phyloP scores from a whole-genome alignment of 2,329 filamentous ascomycete genomes.

The Ambrosiella xylebori region DNA sequence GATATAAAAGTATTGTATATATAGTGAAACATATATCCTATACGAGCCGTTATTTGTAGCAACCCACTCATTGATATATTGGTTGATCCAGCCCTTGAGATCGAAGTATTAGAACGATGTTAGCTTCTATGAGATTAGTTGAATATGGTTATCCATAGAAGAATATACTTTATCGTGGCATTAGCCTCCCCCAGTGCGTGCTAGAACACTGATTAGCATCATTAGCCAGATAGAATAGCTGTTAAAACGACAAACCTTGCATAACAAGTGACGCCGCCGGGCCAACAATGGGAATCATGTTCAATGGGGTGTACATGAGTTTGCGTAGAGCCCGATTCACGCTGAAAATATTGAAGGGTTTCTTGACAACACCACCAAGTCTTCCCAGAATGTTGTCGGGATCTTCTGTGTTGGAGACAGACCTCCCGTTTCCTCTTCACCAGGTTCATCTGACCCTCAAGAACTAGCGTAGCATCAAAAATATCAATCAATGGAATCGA shows the following conservation, averaged over 20 bases:
- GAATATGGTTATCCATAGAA: too few species aligned
- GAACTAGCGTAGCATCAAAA: slow-evolving; percentile 57
- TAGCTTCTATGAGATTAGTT: not conserved
- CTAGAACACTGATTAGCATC: slow-evolving; percentile 19
- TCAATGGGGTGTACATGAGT: slow-evolving; percentile 73
- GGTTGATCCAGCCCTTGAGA: slow-evolving; percentile 62
- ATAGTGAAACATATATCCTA: slow-evolving; percentile 45
- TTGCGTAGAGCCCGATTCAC: slow-evolving; percentile 55
- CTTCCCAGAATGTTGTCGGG: slow-evolving; percentile 33
- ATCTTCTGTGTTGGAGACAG: slow-evolving; percentile 27
- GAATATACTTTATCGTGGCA: slow-evolving; percentile 24
- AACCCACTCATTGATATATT: slow-evolving; percentile 51
- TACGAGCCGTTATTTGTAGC: slow-evolving; percentile 57
- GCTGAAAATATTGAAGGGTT: slow-evolving; percentile 38
- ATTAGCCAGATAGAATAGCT: not conserved
- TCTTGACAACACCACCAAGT: slow-evolving; percentile 40
- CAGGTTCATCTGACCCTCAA: slow-evolving; percentile 36
- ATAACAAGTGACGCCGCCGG: slow-evolving; percentile 40
- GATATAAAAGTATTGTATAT: not conserved
- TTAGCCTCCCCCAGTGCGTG: slow-evolving; percentile 28
- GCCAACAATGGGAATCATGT: slow-evolving; percentile 81
- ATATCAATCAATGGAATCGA: slow-evolving; percentile 73
- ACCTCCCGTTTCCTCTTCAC: slow-evolving; percentile 62
- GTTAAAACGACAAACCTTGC: slow-evolving; percentile 35
- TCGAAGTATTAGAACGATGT: slow-evolving; percentile 59